Evolutionary conservation across 192 early-diverging fungal species (phyloP).

Genomic region (Podila epicladia): DNA sequence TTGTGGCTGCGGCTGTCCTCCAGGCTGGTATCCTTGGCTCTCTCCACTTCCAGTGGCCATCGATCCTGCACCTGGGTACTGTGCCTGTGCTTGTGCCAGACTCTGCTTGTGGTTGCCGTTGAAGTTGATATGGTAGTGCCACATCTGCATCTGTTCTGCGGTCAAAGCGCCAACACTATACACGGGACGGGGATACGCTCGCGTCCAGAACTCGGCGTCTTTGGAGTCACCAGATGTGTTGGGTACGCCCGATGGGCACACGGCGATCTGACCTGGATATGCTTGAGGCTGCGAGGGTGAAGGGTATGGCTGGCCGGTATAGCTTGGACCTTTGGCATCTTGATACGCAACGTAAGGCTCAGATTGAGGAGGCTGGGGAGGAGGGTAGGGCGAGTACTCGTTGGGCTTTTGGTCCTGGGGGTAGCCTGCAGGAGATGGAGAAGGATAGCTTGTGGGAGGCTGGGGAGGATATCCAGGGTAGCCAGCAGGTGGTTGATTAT

Average conservation of each 20-base stretch:
- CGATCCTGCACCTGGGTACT: slow-evolving; percentile 1
- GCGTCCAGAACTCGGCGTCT: slow-evolving; percentile 25
- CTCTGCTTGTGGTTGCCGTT: slow-evolving; percentile 25
- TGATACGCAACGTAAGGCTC: slow-evolving; percentile 18
- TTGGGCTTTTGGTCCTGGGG: not conserved
- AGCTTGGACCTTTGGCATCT: slow-evolving; percentile 12
- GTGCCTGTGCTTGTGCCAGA: slow-evolving; percentile 4
- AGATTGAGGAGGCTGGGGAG: not conserved
- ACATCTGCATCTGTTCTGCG: slow-evolving; percentile 11
- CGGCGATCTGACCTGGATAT: not conserved
- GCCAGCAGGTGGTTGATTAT: slow-evolving; percentile 2
- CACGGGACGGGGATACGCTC: slow-evolving; percentile 21
- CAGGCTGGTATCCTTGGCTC: slow-evolving; percentile 4
- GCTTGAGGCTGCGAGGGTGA: not conserved
- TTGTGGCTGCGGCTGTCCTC: not conserved
- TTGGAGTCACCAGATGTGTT: not conserved
- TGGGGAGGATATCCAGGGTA: slow-evolving; percentile 12
- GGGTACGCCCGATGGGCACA: not conserved
- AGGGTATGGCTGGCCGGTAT: not conserved
- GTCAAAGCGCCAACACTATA: slow-evolving; percentile 2
- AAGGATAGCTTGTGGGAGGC: not conserved
- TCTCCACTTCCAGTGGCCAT: not conserved
- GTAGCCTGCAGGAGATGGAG: not conserved
- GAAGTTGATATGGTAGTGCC: slow-evolving; percentile 32
- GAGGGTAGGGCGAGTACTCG: slow-evolving; percentile 1